These are phyloP conservation scores for Syzygium aromaticum DNA, from an alignment of 345 rosid genomes.

Conservation along the genomic window DNA sequence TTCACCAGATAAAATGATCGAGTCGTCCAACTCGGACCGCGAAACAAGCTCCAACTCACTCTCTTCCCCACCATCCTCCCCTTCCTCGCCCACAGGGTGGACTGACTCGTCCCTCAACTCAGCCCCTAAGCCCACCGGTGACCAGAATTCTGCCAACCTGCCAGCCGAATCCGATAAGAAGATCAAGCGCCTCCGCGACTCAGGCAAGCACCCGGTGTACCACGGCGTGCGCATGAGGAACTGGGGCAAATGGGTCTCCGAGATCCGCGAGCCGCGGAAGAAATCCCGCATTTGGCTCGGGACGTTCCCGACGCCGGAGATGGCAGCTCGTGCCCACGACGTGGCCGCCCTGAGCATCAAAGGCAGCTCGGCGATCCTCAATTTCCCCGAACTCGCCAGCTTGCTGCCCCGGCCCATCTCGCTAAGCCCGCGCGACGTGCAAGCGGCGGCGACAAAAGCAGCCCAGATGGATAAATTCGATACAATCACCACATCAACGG, in stretches of 20 bases:
- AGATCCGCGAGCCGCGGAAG: slow-evolving; percentile 15
- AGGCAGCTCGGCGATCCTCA: slow-evolving; percentile 15
- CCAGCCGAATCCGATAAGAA: neutral
- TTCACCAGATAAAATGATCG: neutral
- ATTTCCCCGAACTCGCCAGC: slow-evolving; percentile 11
- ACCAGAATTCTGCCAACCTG: neutral
- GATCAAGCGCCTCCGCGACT: neutral
- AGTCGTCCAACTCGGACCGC: slow-evolving; percentile 1
- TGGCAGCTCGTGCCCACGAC: slow-evolving; percentile 22
- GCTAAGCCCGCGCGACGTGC: slow-evolving; percentile 9
- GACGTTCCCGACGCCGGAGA: slow-evolving; percentile 16
- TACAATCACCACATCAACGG: neutral
- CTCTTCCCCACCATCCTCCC: neutral
- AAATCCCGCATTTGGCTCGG: slow-evolving; percentile 21
- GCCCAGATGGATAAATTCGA: slow-evolving; percentile 8
- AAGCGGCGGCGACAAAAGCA: slow-evolving; percentile 13
- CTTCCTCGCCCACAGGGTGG: slow-evolving; percentile 3
- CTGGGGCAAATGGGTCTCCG: slow-evolving; percentile 23
- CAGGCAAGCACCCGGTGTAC: slow-evolving; percentile 14
- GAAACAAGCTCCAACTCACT: slow-evolving; percentile 1
- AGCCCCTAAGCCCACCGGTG: neutral
- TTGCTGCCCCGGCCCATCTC: slow-evolving; percentile 11
- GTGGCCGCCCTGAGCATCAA: slow-evolving; percentile 18
- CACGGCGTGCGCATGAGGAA: slow-evolving; percentile 14
- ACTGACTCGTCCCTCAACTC: neutral